phyloP scores from a whole-genome alignment of 176 grass and related monocot species.

The Musa troglodytarum region DNA sequence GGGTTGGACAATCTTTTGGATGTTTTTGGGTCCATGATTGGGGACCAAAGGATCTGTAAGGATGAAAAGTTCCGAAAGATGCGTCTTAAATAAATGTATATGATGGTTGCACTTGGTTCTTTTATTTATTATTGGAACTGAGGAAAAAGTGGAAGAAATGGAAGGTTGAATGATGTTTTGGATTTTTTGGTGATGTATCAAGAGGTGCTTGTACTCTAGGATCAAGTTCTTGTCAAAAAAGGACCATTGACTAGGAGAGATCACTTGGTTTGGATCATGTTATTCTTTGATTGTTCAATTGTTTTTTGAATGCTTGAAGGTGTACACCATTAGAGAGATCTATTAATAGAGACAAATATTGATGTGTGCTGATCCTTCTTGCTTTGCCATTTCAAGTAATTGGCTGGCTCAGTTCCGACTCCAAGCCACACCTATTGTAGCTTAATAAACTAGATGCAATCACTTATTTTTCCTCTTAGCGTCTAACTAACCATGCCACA shows the following conservation, averaged over 20 bases:
- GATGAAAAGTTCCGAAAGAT: conserved; percentile 29
- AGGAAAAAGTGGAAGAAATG: not conserved
- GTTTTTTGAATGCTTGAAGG: not conserved
- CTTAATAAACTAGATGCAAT: not conserved
- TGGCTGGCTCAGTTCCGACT: not conserved
- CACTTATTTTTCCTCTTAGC: not conserved
- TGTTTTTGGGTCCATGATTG: conserved; percentile 83
- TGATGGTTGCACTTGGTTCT: not conserved
- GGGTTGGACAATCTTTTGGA: conserved; percentile 51
- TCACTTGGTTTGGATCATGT: no score
- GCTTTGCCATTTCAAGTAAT: not conserved
- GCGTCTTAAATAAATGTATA: not conserved
- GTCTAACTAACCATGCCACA: not conserved
- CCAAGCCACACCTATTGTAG: not conserved
- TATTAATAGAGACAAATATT: not conserved
- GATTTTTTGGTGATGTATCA: not conserved
- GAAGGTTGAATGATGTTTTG: not conserved
- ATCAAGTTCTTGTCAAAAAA: not conserved
- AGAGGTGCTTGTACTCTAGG: not conserved
- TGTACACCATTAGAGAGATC: not conserved
- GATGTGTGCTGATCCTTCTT: not conserved
- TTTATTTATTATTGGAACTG: not conserved
- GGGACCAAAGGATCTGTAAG: conserved; percentile 67
- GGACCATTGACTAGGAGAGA: not conserved
- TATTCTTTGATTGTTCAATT: no score